These are phyloP conservation scores for Metschnikowia reukaufii DNA, from an alignment of 805 yeast species.

Conservation along the genomic window DNA sequence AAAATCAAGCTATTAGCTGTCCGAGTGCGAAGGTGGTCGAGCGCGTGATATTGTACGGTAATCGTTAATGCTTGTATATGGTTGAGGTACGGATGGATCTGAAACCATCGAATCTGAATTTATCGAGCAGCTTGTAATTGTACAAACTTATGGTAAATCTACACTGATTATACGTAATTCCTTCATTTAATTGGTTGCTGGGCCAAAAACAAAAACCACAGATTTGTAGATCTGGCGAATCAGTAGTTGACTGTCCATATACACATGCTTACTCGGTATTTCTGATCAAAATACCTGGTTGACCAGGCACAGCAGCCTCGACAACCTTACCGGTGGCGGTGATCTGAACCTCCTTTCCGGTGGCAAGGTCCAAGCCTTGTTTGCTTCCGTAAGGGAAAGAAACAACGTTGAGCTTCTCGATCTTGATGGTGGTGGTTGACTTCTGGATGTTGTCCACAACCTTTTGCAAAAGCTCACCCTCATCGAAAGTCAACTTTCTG, in stretches of 20 bases:
- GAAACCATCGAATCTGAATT: too few species aligned
- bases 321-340: conserved; percentile 64
- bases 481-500: conserved; percentile 84
- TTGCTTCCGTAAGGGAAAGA: conserved; percentile 62
- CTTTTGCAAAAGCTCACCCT: conserved; percentile 60
- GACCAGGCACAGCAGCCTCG: conserved; percentile 88
- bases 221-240: too few species aligned
- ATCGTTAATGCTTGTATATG: too few species aligned
- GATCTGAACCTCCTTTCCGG: conserved; percentile 70
- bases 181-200: neutral
- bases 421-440: conserved; percentile 57
- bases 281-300: conserved; percentile 79
- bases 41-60: too few species aligned
- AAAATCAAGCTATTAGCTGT: too few species aligned
- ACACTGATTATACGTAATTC: too few species aligned
- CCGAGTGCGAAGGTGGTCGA: too few species aligned
- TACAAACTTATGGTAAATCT: too few species aligned
- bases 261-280: conserved; percentile 42
- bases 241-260: too few species aligned
- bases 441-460: conserved; percentile 57
- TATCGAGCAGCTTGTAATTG: too few species aligned
- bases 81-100: too few species aligned
- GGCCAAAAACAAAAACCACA: neutral
- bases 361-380: conserved; percentile 61
- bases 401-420: conserved; percentile 59